Evolutionary conservation across 805 yeast genomes (phyloP), one percentile per base, ranked within the genome.

Genomic region (Lachancea fermentati): DNA sequence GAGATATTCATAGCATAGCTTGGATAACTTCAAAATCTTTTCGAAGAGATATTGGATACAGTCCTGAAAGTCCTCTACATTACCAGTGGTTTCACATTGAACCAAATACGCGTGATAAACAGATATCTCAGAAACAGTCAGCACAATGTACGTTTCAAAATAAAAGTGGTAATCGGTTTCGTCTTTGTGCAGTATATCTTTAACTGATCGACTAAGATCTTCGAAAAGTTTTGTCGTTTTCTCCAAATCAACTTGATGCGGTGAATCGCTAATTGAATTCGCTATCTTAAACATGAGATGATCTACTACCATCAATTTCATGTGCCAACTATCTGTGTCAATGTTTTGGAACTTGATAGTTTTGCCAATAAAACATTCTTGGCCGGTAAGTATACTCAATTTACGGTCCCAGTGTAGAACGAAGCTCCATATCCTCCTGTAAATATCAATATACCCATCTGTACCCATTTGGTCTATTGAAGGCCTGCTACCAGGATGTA

Each of bases 341-440:
- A 8, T 14, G 8, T 22, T 29, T 24, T 22, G 32, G 11, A 39
- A 12, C 30, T 30, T 43, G 32, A 48, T 51, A 2, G 62, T 43
- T 35, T 54, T 57, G 7, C 50, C 52, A 12, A 55, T 46, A 9
- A 46, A 37, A 39, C 60, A 55, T 36, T 57, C 62, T 35, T 50
- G 55, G 9, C 65, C 65, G 31, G 49, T 57, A 7, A 55, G 39
- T 5, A 60, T 36, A 8, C 51, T 43, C 46, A 54, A 39, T 19
- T 60, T 60, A 29, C 65, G 51, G 36, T 60, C 65, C 62, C 60
- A 58, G 38, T 37, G 47, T 14, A 60, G 24, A 5, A 57, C 51
- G 30, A 50, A 50, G 11, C 52, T 30, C 63, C 63, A 60, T 8
- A 58, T 48, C 30, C 39, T 48, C 31, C 45, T 47, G 32, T 45